Evolutionary conservation across 2,329 filamentous ascomycete genomes (phyloP).

Genomic region (Lecanoromycetidae sp.): DNA sequence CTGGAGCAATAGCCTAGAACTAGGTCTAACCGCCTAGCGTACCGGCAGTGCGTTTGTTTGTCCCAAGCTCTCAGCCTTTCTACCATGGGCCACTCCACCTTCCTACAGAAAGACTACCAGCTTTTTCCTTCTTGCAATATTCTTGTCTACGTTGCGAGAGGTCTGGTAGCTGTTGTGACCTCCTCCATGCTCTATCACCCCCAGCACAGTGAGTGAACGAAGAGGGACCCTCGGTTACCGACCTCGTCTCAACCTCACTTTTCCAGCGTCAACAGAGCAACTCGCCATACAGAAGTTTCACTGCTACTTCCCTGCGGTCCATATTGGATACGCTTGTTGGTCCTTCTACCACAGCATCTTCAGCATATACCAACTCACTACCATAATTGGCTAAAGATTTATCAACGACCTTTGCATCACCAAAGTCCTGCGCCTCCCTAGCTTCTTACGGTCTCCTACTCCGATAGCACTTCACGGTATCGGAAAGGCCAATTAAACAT

Average conservation of each 20-base stretch:
- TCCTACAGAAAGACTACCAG: background rate
- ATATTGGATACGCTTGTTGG: too few species aligned
- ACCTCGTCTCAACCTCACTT: background rate
- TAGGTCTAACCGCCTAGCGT: conserved; percentile 1
- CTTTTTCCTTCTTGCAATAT: background rate
- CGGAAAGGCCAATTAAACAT: background rate
- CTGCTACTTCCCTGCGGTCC: too few species aligned
- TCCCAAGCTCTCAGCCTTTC: conserved; percentile 7
- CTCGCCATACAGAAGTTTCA: background rate
- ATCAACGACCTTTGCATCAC: background rate
- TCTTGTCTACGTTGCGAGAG: too few species aligned
- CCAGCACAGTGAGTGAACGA: background rate
- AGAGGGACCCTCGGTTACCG: background rate
- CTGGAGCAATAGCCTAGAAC: background rate
- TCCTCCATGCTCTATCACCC: too few species aligned
- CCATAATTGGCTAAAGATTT: background rate
- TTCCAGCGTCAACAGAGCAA: conserved; percentile 2
- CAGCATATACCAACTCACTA: background rate
- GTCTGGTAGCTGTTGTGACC: too few species aligned
- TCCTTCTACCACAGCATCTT: too few species aligned
- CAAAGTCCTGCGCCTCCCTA: background rate
- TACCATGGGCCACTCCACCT: background rate
- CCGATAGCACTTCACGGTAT: background rate
- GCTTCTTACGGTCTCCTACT: background rate
- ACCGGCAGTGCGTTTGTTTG: conserved; percentile 8